Conservation (phyloP, 2,329 filamentous ascomycete species). For the Pestalotiopsis sp. region DNA sequence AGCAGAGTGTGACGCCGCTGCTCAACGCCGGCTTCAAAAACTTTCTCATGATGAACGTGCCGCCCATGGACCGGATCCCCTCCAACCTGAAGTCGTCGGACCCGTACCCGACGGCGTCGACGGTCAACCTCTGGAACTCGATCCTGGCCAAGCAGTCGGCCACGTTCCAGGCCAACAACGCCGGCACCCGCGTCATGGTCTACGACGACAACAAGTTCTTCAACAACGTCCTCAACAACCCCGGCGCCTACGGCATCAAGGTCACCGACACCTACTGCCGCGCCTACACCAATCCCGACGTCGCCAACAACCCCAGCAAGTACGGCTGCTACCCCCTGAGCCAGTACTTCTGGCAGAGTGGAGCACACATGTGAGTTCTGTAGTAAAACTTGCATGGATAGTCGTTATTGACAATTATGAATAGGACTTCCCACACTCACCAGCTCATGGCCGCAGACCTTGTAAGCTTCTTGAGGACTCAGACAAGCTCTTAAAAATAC, state of each 20-base stretch:
- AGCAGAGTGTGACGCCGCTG: conserved; percentile 39
- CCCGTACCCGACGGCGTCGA: conserved; percentile 44
- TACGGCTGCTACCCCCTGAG: conserved; percentile 30
- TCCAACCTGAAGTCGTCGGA: conserved; percentile 32
- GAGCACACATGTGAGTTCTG: conserved; percentile 25
- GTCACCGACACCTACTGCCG: conserved; percentile 30
- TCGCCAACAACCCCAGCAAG: conserved; percentile 21
- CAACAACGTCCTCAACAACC: conserved; percentile 28
- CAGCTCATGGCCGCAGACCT: conserved; percentile 19
- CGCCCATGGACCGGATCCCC: conserved; percentile 48
- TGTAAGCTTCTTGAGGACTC: conserved; percentile 12
- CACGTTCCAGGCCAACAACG: conserved; percentile 30
- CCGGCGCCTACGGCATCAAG: conserved; percentile 25
- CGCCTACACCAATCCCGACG: conserved; percentile 24
- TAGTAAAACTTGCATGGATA: not conserved
- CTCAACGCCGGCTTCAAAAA: conserved; percentile 52
- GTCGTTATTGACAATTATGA: not conserved
- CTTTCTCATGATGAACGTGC: conserved; percentile 53
- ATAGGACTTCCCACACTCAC: conserved; percentile 19
- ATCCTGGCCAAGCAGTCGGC: conserved; percentile 36
- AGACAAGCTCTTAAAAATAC: conserved; percentile 11
- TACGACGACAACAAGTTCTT: conserved; percentile 34
- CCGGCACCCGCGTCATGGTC: conserved; percentile 21
- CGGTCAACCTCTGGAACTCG: conserved; percentile 46
- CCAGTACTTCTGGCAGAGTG: conserved; percentile 34